Base-by-base conservation (phyloP, 2,329 filamentous ascomycete species). In the Elsinoe ampelina region DNA sequence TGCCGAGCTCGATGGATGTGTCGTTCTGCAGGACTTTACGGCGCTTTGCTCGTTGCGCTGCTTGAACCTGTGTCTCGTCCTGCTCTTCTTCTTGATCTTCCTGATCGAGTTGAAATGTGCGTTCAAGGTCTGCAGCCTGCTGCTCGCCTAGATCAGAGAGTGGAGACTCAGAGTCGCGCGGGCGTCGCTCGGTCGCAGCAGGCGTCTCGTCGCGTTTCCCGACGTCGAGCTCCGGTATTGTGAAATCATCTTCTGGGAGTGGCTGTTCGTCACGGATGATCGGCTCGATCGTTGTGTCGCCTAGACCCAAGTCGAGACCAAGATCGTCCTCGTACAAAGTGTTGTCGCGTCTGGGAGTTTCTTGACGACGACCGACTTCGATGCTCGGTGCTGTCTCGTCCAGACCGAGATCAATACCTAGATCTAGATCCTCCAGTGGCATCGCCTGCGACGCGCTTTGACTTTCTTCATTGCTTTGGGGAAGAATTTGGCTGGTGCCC, bases 301-400 rank as follows among this genome's bases (percentile, higher is more conserved):
- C 70, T 57, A 74, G 59, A 13, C 66, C 69, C 57, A 69, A 59
- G 55, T 82, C 77, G 26, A 81, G 67, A 42, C 75, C 76, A 34
- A 83, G 69, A 57, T 76, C 77, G 57, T 79, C 77, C 38, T 88
- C 84, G 61, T 88, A 73, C 55, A 76, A 75, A 57, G 76, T 72
- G 26, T 76, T 68, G 1, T 82, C 76, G 45, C 81, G 78, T 20
- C 63, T 60, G 4, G 66, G 63, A 13, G 81, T 77, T 3, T 87
- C 84, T 17, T 87, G 91, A 63, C 95, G 86, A 83, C 92, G 87
- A 66, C 92, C 93, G 64, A 89, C 79, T 84, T 98, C 93, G 58
- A 96, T 84, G 65, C 85, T 93, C 2, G 66, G 66, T 35, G 64
- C 63, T 68, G 55, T 61, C 69, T 34, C 59, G 52, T 66, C 67